Evolutionary conservation across 306 rosid species (phyloP), one percentile per base, ranked within the genome.

Genomic region (Cicer arietinum): DNA sequence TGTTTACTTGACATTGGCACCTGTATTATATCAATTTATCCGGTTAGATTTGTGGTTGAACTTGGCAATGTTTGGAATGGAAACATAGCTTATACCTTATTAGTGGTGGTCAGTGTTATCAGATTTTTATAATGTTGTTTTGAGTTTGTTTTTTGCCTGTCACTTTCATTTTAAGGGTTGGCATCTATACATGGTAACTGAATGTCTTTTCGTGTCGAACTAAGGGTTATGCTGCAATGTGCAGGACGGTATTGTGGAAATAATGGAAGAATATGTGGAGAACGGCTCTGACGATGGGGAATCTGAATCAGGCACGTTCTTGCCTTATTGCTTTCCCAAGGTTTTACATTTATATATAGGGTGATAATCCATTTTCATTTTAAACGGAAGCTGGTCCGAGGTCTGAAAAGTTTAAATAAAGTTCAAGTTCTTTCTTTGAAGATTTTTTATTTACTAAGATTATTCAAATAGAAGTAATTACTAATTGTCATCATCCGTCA

Each of bases 231-330:
- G 74, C 58, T 25, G 2, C 30, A 65, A 22, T 13, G 75, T 47
- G 66, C 79, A 91, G 97, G 97, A 88, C 73, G 97, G 91, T 60
- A 82, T 94, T 50, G 86, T 90, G 73, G 95, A 91, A 84, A 94
- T 94, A 74, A 73, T 76, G 70, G 98, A 91, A 85, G 96, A 91
- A 67, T 89, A 91, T 67, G 80, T 64, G 84, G 97, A 90, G 83
- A 84, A 83, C 62, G 83, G 45, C 52, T 77, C 84, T 16, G 10
- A 48, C 5, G 67, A 77, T 46, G 76, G 54, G 17, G 87, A 82
- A 64, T 74, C 84, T 73, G 77, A 82, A 78, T 57, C 90, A 81
- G 94, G 98, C 70, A 77, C 59, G 86, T 74, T 78, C 73, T 72
- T 61, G 17, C 74, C 70, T 79, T 78, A 72, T 71, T 73, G 39